Evolutionary conservation across 345 rosid genomes (phyloP), one percentile per base, ranked within the genome.

Genomic region (Schrenkiella parvula): DNA sequence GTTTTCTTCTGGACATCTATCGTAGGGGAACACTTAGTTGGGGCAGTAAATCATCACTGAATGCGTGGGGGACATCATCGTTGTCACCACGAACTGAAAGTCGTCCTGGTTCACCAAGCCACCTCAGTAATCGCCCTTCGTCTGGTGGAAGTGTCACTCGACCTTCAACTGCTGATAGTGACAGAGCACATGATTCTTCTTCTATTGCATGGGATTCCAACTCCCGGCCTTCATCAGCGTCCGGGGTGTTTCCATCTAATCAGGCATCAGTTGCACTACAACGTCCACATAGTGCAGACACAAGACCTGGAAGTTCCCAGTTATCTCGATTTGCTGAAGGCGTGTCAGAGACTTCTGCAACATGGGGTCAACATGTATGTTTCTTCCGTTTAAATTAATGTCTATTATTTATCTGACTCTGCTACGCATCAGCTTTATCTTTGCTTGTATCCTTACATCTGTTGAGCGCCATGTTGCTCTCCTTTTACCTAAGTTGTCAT

Each of bases 231-330:
- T 88, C 95, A 17, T 95, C 99, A 39, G 95, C 99, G 68, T 95
- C 99, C 52, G 99, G 96, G 46, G 84, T 82, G 52, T 72, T 87
- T 72, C 67, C 91, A 73, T 84, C 97, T 66, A 92, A 70, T 82
- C 97, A 88, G 78, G 64, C 87, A 54, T 80, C 96, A 53, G 76
- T 71, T 70, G 57, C 83, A 44, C 80, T 92, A 41, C 79, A 84
- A 60, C 99, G 98, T 57, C 99, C 99, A 52, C 89, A 83, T 52
- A 95, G 99, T 83, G 99, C 98, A 8, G 99, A 95, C 70, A 90
- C 99, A 79, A 92, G 98, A 72, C 98, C 98, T 71, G 89, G 97
- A 76, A 95, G 98, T 82, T 90, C 99, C 51, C 98, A 88, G 50
- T 81, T 95, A 72, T 95, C 99, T n/a, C 93, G 99, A 48, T 95